phyloP scores from a whole-genome alignment of 352 stramenopile genomes.

The Phytophthora syringae region DNA sequence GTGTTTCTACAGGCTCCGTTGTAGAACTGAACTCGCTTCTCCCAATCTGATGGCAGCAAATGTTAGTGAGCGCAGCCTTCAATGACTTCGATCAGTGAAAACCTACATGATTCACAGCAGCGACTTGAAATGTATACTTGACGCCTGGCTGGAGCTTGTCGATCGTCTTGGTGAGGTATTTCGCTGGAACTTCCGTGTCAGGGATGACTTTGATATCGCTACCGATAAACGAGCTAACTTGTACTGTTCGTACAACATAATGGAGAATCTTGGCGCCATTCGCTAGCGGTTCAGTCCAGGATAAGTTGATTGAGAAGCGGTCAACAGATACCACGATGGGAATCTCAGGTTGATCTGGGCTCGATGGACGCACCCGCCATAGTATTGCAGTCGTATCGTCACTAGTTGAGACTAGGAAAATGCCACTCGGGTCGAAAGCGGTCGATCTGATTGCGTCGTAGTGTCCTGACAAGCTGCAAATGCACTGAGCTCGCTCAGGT shows the following conservation, averaged over 20 bases:
- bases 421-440: conserved; percentile 48
- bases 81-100: neutral
- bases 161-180: conserved; percentile 49
- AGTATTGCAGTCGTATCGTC: conserved; percentile 56
- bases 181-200: conserved; percentile 46
- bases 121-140: conserved; percentile 56
- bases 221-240: conserved; percentile 44
- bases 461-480: conserved; percentile 58
- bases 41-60: conserved; percentile 44
- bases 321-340: conserved; percentile 40
- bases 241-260: conserved; percentile 56
- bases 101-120: conserved; percentile 60
- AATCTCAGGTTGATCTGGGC: conserved; percentile 44
- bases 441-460: conserved; percentile 48
- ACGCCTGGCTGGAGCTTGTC: conserved; percentile 61
- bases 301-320: conserved; percentile 56
- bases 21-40: conserved; percentile 50
- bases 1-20: conserved; percentile 56
- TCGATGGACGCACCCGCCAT: conserved; percentile 61
- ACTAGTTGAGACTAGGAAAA: conserved; percentile 61
- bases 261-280: conserved; percentile 61
- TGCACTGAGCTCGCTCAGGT: conserved; percentile 28
- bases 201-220: conserved; percentile 34
- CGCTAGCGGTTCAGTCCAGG: conserved; percentile 56
- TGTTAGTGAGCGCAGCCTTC: neutral